These are phyloP conservation scores for Ustilago trichophora DNA, from an alignment of 1,284 basidiomycete genomes.

Conservation along the genomic window DNA sequence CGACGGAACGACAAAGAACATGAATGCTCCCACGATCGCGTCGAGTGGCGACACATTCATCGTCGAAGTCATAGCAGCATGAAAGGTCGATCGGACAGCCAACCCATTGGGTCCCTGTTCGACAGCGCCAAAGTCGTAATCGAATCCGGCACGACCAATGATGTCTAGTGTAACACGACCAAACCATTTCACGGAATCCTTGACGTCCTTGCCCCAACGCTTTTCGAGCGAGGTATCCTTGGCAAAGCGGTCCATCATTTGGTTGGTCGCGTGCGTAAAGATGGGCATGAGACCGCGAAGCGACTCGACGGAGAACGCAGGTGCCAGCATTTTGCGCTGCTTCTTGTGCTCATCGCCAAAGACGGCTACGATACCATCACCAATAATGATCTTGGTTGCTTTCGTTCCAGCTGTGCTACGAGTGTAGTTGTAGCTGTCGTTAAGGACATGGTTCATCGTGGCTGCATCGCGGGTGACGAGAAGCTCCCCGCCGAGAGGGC, in stretches of 20 bases:
- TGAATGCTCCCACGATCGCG: conserved; percentile 41
- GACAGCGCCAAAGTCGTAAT: conserved; percentile 50
- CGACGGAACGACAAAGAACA: conserved; percentile 48
- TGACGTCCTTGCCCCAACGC: conserved; percentile 27
- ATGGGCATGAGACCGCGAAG: conserved; percentile 37
- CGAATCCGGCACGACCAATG: conserved; percentile 48
- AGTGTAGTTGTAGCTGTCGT: conserved; percentile 38
- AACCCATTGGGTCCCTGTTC: conserved; percentile 46
- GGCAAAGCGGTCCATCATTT: conserved; percentile 40
- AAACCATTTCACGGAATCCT: conserved; percentile 43
- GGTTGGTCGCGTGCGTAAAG: conserved; percentile 31
- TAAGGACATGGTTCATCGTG: conserved; percentile 40
- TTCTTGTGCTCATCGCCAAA: conserved; percentile 47
- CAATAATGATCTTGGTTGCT: conserved; percentile 49
- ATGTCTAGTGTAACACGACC: conserved; percentile 47
- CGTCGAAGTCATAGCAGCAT: conserved; percentile 47
- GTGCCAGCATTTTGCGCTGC: conserved; percentile 38
- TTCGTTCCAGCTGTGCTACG: conserved; percentile 39
- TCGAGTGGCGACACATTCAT: conserved; percentile 44
- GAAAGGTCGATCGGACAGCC: conserved; percentile 37
- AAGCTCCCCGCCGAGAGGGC: conserved; percentile 37
- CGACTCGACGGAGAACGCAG: conserved; percentile 40
- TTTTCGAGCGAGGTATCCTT: conserved; percentile 34
- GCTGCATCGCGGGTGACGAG: conserved; percentile 42
- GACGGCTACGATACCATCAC: conserved; percentile 37